Evolutionary conservation across 176 grass and related monocot species (phyloP).

Genomic region (Carex cristatella): DNA sequence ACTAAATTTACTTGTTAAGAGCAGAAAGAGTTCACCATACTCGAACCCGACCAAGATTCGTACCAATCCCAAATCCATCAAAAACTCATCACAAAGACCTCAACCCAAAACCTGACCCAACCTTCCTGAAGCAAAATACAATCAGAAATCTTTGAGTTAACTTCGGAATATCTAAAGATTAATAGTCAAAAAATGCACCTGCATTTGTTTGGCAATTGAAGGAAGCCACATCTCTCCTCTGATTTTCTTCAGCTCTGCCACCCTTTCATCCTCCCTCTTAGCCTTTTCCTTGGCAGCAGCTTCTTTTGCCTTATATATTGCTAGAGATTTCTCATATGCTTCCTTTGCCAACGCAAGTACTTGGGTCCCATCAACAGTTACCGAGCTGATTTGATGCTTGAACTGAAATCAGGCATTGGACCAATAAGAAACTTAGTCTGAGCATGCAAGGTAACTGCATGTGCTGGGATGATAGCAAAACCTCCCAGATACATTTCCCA

Average conservation of each 20-base stretch:
- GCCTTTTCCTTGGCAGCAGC: constrained; percentile 50
- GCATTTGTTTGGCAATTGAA: constrained; percentile 79
- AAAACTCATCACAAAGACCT: not conserved
- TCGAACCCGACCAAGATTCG: not conserved
- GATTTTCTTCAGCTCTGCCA: constrained; percentile 53
- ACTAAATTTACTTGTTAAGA: not conserved
- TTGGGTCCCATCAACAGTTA: constrained; percentile 55
- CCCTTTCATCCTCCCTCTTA: constrained; percentile 81
- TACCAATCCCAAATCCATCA: not conserved
- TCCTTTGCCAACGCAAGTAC: constrained; percentile 58
- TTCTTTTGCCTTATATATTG: constrained; percentile 69
- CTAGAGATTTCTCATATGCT: constrained; percentile 55
- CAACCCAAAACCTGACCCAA: not conserved
- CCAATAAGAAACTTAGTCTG: not conserved
- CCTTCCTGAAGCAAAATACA: not conserved
- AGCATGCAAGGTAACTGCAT: constrained; percentile 9
- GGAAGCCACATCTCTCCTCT: constrained; percentile 99
- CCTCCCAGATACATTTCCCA: not conserved
- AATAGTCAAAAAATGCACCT: constrained; percentile 31
- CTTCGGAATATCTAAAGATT: not conserved
- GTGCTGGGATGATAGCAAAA: not conserved
- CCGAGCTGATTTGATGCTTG: constrained; percentile 53
- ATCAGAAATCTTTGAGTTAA: not conserved
- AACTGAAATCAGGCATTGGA: constrained; percentile 49
- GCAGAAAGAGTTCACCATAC: not conserved